Base-by-base conservation (phyloP, 2,329 filamentous ascomycete genomes). In the Teratosphaeria zuluensis region DNA sequence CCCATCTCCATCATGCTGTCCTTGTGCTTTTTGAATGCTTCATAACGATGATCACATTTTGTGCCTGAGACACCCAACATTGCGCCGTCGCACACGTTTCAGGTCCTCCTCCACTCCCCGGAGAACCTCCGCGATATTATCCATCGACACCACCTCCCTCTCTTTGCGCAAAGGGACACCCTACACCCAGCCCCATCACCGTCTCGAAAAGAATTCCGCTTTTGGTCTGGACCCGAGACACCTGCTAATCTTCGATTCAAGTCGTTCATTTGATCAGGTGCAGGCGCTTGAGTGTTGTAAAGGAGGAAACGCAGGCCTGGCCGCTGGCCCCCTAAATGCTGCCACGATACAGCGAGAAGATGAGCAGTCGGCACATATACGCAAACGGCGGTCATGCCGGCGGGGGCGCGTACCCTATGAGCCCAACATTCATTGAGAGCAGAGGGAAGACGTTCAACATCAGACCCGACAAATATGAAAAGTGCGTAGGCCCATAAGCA, bases 401-500 rank as follows among this genome's bases (percentile, higher is more conserved):
- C 69, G 89, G 56, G 46, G 65, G 66, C 48, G 65, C 63, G 51
- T 65, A 65, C 54, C 63, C 64, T 19, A 61, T 63, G 54, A 61
- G 63, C 21, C 58, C 58, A 42, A 59, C 58, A 6, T 59, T 60
- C 14, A 55, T 62, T 21, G 63, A 62, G 53, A 60, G 60, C 12
- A 61, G 66, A 46, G 68, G 16, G 1, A 67, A 78, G 76, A 70
- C 89, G 53, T 92, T 95, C 72, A 90, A 90, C 65, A 92, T 95
- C 70, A 90, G 89, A 66, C 89, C 90, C 66, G 90, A 96, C 74
- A 89, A 90, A 88, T 95, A 83, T 70, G 81, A 70, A 64, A 66
- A 65, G 65, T 65, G 56, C 60, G 63, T 61, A 48, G 51, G 9
- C 6, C 46, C 8, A 16, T 42, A 11, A n/a, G 12, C 24, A 4